Conservation (phyloP, 805 yeast genomes). For the Wickerhamomyces bovis region DNA sequence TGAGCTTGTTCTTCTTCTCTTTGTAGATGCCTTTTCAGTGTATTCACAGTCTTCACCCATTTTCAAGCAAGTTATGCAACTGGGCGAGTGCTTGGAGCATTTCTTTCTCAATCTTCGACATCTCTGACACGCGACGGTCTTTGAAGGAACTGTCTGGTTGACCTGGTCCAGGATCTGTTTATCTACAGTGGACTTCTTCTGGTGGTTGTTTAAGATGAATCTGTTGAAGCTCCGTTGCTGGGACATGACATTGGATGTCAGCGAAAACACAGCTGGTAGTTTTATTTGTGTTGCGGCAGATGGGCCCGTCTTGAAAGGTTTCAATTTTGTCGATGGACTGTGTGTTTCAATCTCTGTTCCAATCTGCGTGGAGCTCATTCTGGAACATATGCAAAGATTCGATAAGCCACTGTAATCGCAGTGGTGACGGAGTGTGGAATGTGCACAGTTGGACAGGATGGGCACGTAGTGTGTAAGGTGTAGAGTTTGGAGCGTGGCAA, state of each 20-base stretch:
- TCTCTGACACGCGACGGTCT: constrained; percentile 5
- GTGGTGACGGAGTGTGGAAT: background rate
- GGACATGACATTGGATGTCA: background rate
- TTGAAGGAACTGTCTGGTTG: constrained; percentile 3
- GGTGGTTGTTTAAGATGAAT: constrained; percentile 16
- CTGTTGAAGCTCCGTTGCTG: constrained; percentile 4
- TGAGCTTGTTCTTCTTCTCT: constrained; percentile 1
- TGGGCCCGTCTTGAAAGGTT: background rate
- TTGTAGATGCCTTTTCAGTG: constrained; percentile 12
- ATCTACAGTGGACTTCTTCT: constrained; percentile 4
- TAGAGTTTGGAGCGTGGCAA: too few species aligned
- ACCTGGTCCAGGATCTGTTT: constrained; percentile 1
- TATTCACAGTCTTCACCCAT: constrained; percentile 30
- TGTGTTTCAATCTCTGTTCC: background rate
- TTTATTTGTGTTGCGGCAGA: background rate
- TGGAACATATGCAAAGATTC: background rate
- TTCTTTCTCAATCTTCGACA: constrained; percentile 8
- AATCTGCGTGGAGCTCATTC: background rate
- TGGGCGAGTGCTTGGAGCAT: constrained; percentile 8
- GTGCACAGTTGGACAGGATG: too few species aligned
- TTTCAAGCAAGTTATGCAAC: constrained; percentile 41
- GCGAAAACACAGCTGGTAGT: background rate
- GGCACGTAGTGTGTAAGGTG: too few species aligned
- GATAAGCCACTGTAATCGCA: background rate
- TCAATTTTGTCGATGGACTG: background rate